A percentile compares a stretch with the other conserved stretches of the same genome.
phyloP scores from a whole-genome alignment of 2,329 filamentous ascomycete genomes.

The Escovopsis sp. region DNA sequence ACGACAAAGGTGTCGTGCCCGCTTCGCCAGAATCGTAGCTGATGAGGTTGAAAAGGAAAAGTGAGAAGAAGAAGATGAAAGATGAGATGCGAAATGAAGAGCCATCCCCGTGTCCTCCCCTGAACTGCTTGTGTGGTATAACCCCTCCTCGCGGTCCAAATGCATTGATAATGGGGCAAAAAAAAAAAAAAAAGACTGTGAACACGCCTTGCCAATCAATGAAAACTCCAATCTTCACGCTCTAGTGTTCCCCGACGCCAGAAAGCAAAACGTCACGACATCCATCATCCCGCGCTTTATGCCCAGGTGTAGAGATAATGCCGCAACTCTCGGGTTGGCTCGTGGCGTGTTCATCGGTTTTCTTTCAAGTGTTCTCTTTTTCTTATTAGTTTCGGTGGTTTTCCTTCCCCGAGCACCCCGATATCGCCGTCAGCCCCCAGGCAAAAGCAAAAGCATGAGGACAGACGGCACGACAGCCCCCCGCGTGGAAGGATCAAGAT shows the following conservation, averaged over 20 bases:
- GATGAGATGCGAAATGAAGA: too few species aligned
- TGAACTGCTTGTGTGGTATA: conserved; percentile 1
- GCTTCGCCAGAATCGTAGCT: not conserved
- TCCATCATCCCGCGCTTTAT: not conserved
- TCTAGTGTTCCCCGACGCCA: not conserved
- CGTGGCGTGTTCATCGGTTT: too few species aligned
- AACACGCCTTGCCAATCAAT: not conserved
- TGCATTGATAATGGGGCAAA: too few species aligned
- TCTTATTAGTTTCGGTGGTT: too few species aligned
- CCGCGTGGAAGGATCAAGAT: too few species aligned
- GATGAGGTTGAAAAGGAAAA: not conserved
- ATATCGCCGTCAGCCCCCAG: too few species aligned
- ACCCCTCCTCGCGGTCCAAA: not conserved
- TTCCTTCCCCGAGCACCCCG: too few species aligned
- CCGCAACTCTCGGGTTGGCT: not conserved
- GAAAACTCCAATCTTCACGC: not conserved
- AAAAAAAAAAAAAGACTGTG: too few species aligned
- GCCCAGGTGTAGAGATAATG: not conserved
- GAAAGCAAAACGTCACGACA: not conserved
- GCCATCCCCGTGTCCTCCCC: not conserved
- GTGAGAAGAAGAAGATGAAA: too few species aligned
- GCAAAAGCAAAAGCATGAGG: too few species aligned
- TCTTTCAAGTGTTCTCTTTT: not conserved
- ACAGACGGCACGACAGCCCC: too few species aligned
- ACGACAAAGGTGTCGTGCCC: not conserved